A percentile compares a stretch with the other conserved stretches of the same genome.
These are phyloP conservation scores for Spatholobus suberectus DNA, from an alignment of 306 rosid genomes.

Conservation along the genomic window DNA sequence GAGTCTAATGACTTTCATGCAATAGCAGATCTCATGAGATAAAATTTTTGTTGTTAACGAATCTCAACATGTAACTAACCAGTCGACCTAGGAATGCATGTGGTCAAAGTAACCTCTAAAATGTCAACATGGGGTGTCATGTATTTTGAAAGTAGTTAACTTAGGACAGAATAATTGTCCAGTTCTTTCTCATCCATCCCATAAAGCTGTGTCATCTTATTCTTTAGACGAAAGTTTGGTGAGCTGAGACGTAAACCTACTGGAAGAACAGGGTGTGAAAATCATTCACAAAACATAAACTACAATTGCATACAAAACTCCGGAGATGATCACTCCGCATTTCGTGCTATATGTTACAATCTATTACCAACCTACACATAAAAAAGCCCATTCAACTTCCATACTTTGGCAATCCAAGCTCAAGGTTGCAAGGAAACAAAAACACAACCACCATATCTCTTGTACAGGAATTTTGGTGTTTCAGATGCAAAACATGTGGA, in stretches of 20 bases:
- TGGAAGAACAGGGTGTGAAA: neutral
- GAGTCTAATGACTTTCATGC: too few species aligned
- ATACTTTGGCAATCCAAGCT: slow-evolving; percentile 61
- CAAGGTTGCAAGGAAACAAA: slow-evolving; percentile 51
- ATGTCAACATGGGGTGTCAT: neutral
- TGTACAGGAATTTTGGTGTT: slow-evolving; percentile 56
- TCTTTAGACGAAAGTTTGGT: slow-evolving; percentile 6
- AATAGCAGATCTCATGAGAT: too few species aligned
- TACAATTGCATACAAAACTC: slow-evolving; percentile 63
- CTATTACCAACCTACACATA: slow-evolving; percentile 83
- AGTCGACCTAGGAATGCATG: neutral
- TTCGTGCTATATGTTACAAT: slow-evolving; percentile 78
- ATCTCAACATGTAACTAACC: neutral
- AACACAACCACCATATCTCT: slow-evolving; percentile 67
- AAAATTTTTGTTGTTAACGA: too few species aligned
- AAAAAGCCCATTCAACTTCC: slow-evolving; percentile 66
- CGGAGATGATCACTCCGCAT: slow-evolving; percentile 58
- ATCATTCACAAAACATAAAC: slow-evolving; percentile 46
- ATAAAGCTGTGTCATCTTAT: neutral
- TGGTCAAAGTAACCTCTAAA: neutral
- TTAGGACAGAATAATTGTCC: neutral
- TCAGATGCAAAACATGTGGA: slow-evolving; percentile 54
- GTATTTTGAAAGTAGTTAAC: slow-evolving; percentile 20
- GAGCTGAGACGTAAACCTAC: neutral
- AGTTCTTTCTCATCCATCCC: slow-evolving; percentile 5